A percentile compares a stretch with the other conserved stretches of the same genome.
Conservation (phyloP, 2,329 filamentous ascomycete genomes). For the Arachnopeziza araneosa region DNA sequence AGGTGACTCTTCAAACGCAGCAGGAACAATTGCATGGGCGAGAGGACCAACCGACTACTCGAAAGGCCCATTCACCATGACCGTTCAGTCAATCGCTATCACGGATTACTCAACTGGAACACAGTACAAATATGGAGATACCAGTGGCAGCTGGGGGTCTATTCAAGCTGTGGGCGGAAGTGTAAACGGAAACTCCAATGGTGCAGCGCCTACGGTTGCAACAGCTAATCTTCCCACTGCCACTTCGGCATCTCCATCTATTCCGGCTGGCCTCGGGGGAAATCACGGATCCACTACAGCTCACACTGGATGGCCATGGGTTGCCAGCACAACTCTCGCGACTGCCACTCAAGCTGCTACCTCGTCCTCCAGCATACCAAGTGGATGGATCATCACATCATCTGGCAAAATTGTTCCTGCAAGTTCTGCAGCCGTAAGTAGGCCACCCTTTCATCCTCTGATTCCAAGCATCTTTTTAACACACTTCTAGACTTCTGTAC, state of each 20-base stretch:
- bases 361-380: conserved; percentile 54
- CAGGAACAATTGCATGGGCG: conserved; percentile 87
- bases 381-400: conserved; percentile 74
- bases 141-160: conserved; percentile 71
- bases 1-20: conserved; percentile 69
- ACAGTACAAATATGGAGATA: conserved; percentile 76
- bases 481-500: not conserved
- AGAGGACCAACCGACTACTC: conserved; percentile 79
- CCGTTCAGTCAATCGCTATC: conserved; percentile 67
- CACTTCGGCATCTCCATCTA: conserved; percentile 54
- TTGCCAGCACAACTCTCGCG: conserved; percentile 47
- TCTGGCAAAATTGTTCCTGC: conserved; percentile 75
- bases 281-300: conserved; percentile 48
- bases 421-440: conserved; percentile 62
- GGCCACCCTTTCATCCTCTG: conserved; percentile 33
- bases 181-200: conserved; percentile 58
- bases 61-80: conserved; percentile 80
- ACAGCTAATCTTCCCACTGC: conserved; percentile 58
- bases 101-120: conserved; percentile 91
- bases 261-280: conserved; percentile 64
- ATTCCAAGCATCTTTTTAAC: conserved; percentile 24
- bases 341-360: conserved; percentile 37
- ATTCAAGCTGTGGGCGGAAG: conserved; percentile 76
- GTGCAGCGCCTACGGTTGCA: conserved; percentile 35
- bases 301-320: conserved; percentile 65